These are phyloP conservation scores for Camelina neglecta DNA, from an alignment of 345 rosid species.

Conservation along the genomic window DNA sequence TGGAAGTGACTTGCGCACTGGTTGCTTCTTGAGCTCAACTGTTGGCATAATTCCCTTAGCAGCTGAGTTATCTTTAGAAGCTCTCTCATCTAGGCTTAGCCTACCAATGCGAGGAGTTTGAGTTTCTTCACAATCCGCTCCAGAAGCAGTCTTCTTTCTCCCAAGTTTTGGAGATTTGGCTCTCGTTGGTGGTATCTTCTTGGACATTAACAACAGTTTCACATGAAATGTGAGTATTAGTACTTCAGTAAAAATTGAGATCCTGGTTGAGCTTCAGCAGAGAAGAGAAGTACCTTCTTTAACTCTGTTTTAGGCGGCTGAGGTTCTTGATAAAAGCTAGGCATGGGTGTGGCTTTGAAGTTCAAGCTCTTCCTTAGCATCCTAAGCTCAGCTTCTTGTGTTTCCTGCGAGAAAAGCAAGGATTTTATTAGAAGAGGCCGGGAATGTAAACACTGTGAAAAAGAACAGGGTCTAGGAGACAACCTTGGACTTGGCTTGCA, in stretches of 20 bases:
- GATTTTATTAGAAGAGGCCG: neutral
- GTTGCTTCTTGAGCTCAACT: conserved; percentile 61
- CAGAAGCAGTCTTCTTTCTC: conserved; percentile 70
- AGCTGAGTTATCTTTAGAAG: conserved; percentile 45
- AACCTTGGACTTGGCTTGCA: conserved; percentile 98
- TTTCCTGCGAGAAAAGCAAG: conserved; percentile 60
- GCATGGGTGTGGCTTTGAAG: conserved; percentile 99
- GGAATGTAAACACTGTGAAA: conserved; percentile 8
- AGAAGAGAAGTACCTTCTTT: conserved; percentile 67
- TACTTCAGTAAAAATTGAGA: conserved; percentile 7
- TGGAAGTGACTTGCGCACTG: conserved; percentile 79
- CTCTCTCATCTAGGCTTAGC: conserved; percentile 76
- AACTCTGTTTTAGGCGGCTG: conserved; percentile 80
- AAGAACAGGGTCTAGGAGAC: conserved; percentile 28
- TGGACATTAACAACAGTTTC: conserved; percentile 24
- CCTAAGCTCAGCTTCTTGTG: conserved; percentile 95
- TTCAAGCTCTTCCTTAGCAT: conserved; percentile 86
- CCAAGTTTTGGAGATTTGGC: conserved; percentile 99
- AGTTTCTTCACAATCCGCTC: conserved; percentile 51
- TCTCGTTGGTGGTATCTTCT: conserved; percentile 92
- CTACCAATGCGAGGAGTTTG: conserved; percentile 49
- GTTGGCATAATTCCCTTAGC: conserved; percentile 53
- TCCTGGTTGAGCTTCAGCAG: conserved; percentile 27
- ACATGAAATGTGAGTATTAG: neutral
- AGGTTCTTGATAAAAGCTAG: conserved; percentile 97